These are phyloP conservation scores for Carex kokanica DNA, from an alignment of 176 grass and related monocot species.

Conservation along the genomic window DNA sequence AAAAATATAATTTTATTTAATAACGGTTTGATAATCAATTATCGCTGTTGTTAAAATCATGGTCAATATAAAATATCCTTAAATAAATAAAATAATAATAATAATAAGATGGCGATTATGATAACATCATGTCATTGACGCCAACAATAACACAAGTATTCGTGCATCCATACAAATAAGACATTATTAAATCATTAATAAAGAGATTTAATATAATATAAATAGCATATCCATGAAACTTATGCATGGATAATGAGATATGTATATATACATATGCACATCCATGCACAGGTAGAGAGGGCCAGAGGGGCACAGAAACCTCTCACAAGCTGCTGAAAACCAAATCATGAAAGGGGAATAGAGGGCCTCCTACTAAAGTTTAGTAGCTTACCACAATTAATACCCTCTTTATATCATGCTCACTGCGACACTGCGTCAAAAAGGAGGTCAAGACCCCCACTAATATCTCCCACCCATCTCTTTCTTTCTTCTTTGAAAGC, in stretches of 20 bases:
- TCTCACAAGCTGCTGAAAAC: conserved; percentile 12
- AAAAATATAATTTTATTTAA: too few relatives aligned
- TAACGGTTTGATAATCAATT: background rate
- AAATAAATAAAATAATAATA: background rate
- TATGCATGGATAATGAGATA: background rate
- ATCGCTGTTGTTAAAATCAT: background rate
- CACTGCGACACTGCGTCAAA: conserved; percentile 24
- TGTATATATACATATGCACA: background rate
- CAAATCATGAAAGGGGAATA: conserved; percentile 31
- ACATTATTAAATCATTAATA: conserved; percentile 4
- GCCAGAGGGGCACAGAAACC: background rate
- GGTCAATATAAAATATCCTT: background rate
- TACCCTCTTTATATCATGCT: conserved; percentile 26
- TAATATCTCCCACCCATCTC: conserved; percentile 14
- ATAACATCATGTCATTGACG: background rate
- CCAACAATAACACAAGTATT: background rate
- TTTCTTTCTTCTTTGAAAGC: conserved; percentile 24
- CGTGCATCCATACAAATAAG: background rate
- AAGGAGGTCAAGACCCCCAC: conserved; percentile 27
- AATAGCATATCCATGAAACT: background rate
- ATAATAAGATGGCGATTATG: background rate
- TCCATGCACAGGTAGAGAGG: conserved; percentile 5
- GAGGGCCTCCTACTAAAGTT: conserved; percentile 12
- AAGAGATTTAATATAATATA: background rate
- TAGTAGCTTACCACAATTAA: conserved; percentile 15